phyloP scores from a whole-genome alignment of 164 flowering plant species.

The Berberis thunbergii region DNA sequence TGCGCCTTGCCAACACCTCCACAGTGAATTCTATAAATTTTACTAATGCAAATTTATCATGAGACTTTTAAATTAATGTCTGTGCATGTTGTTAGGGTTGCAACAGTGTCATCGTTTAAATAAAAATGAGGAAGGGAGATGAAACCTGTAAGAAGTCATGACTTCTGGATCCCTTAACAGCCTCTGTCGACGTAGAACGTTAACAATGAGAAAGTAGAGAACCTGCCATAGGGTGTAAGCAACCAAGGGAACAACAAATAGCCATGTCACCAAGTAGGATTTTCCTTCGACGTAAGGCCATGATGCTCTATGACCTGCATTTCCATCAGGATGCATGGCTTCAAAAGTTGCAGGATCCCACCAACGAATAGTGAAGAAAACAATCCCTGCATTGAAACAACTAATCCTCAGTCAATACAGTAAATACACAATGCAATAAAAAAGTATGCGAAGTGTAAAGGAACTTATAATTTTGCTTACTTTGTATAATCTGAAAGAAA shows the following conservation, averaged over 20 bases:
- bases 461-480: too few species aligned
- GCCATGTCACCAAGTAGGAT: constrained; percentile 73
- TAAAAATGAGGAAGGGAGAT: constrained; percentile 9
- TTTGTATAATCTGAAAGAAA: too few species aligned
- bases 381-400: constrained; percentile 49
- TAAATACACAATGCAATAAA: too few species aligned
- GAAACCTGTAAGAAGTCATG: constrained; percentile 96
- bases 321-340: constrained; percentile 81
- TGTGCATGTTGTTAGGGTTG: too few species aligned
- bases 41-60: too few species aligned
- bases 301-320: constrained; percentile 48
- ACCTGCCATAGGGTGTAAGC: constrained; percentile 86
- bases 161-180: constrained; percentile 93
- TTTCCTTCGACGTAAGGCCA: constrained; percentile 89
- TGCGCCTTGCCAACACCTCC: too few species aligned
- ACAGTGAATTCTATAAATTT: too few species aligned
- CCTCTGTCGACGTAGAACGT: constrained; percentile 88
- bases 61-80: too few species aligned
- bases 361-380: constrained; percentile 93
- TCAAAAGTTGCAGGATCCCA: constrained; percentile 83
- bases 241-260: constrained; percentile 75
- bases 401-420: too few species aligned
- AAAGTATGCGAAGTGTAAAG: too few species aligned
- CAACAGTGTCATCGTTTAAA: too few species aligned
- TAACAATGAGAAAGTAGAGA: constrained; percentile 85